Base-by-base conservation (phyloP, 2,329 filamentous ascomycete species). In the Clonostachys sp. region DNA sequence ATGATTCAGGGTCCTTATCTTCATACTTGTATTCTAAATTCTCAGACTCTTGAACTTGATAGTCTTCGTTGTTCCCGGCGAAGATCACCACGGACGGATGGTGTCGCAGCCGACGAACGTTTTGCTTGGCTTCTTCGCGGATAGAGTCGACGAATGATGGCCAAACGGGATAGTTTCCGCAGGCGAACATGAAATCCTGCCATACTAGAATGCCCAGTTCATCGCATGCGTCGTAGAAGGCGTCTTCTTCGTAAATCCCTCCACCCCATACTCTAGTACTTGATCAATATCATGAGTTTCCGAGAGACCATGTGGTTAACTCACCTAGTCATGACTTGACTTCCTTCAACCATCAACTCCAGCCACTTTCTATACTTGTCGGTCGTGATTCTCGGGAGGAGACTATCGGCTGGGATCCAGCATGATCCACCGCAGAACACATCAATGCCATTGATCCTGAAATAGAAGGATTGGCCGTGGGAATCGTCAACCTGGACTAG, bases 181-280 rank as follows among this genome's bases (percentile, higher is more conserved):
- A 88, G 30, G 79, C 86, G 59, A 91, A 91, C 68, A 86, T 80
- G 59, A 90, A 91, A 58, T 91, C 87, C 57, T 90, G 86, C 87
- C 87, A 91, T 9, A 90, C 83, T 41, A 91, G 66, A 13, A 91
- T 71, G 9, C 87, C 87, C 3, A 87, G 65, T 59, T 87, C 81
- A 54, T 91, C 86, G 56, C 85, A 89, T 10, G 81, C 73, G 16
- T 85, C 77, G 61, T 88, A 88, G 60, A 91, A 87, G n/a, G 71
- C 64, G 48, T 86, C 75, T 44, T 82, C 74, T 61, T 90, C 87
- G 67, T 86, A 90, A 41, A 89, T 83, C 3, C 87, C 87, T 36
- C 87, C 65, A 16, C 63, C 86, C 86, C 86, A 90, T 4, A 89
- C 77, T 30, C 24, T 30, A 30, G 24, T 4, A 10, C 24, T 30